A percentile compares a stretch with the other conserved stretches of the same genome.
Evolutionary conservation across 495 filamentous ascomycete species (phyloP).

Genomic region (Aspergillus egyptiacus): DNA sequence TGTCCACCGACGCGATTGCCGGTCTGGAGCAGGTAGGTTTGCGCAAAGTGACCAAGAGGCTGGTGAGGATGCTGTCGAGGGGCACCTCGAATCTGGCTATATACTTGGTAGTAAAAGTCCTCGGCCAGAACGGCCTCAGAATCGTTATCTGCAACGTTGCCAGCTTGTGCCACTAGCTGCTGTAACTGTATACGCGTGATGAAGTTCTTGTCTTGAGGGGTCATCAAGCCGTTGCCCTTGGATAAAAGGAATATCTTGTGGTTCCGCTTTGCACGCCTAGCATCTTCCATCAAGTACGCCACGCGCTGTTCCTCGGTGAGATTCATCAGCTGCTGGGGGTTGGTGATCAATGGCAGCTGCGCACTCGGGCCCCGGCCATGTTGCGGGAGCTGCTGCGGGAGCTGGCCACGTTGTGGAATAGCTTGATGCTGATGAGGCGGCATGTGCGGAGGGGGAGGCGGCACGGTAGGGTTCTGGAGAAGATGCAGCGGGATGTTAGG

Average conservation of each 20-base stretch:
- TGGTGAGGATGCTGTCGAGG: slow-evolving; percentile 83
- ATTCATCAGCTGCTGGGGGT: slow-evolving; percentile 66
- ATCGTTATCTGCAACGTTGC: slow-evolving; percentile 72
- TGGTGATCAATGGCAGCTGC: slow-evolving; percentile 53
- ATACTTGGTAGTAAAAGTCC: slow-evolving; percentile 98
- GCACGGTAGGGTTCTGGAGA: slow-evolving; percentile 36
- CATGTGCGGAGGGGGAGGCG: slow-evolving; percentile 32
- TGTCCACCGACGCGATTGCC: slow-evolving; percentile 67
- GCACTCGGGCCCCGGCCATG: slow-evolving; percentile 24
- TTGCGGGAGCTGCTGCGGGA: slow-evolving; percentile 20
- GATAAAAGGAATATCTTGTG: slow-evolving; percentile 96
- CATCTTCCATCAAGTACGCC: slow-evolving; percentile 79
- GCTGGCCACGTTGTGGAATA: slow-evolving; percentile 32
- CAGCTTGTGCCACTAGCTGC: slow-evolving; percentile 86
- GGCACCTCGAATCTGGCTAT: slow-evolving; percentile 84
- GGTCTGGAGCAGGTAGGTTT: slow-evolving; percentile 94
- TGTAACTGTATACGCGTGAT: slow-evolving; percentile 97
- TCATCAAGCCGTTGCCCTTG: slow-evolving; percentile 95
- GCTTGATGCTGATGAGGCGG: slow-evolving; percentile 28
- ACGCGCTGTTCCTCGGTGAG: slow-evolving; percentile 74
- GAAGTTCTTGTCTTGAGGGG: slow-evolving; percentile 98
- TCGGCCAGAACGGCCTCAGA: slow-evolving; percentile 75
- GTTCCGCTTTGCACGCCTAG: slow-evolving; percentile 91
- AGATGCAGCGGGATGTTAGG: slow-evolving; percentile 37
- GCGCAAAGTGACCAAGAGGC: slow-evolving; percentile 89